Base-by-base conservation (phyloP, 345 rosid species). In the Salix dunnii region DNA sequence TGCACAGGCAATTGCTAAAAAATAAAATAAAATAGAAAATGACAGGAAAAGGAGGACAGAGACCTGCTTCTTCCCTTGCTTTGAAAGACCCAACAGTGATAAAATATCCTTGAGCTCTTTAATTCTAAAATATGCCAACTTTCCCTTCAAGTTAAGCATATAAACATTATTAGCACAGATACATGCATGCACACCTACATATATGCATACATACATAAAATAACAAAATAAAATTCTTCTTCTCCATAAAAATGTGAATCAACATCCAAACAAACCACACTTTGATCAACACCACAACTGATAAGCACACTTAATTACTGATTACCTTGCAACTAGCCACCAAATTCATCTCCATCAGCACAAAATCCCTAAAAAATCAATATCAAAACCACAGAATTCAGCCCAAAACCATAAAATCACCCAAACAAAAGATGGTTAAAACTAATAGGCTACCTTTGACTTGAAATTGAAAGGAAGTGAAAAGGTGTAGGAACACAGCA, bases 1-100 rank as follows among this genome's bases (percentile, higher is more conserved):
- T 8, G 62, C 61, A 55, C 61, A 21, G 3, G 10, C 27, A 55
- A 23, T 40, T 27, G 31, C 71, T 66, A 72, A 7, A 31, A 40
- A 65, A 7, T n/a, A n/a, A n/a, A n/a, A n/a, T n/a, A n/a, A n/a
- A n/a, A n/a, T n/a, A 58, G 2, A 40, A 13, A 20, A 60, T 23
- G 17, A 40, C 11, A 17, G 63, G 6, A 58, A 40, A 17, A 27
- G 18, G 49, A 27, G 8, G 49, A 10, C 42, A 23, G 40, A 43
- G 60, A 85, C 88, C 88, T 85, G 88, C 66, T 85, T 85, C 67
- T 46, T 80, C 73, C 88, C 88, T 43, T 82, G 85, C 75, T 82
- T 85, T 69, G 82, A 70, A 65, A 85, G 79, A 43, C 85, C 80
- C 43, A 85, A 67, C 77, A 68, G 77, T 28, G 75, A 64, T 7